Conservation (phyloP, 2,329 filamentous ascomycete species). For the Fusarium sp. region DNA sequence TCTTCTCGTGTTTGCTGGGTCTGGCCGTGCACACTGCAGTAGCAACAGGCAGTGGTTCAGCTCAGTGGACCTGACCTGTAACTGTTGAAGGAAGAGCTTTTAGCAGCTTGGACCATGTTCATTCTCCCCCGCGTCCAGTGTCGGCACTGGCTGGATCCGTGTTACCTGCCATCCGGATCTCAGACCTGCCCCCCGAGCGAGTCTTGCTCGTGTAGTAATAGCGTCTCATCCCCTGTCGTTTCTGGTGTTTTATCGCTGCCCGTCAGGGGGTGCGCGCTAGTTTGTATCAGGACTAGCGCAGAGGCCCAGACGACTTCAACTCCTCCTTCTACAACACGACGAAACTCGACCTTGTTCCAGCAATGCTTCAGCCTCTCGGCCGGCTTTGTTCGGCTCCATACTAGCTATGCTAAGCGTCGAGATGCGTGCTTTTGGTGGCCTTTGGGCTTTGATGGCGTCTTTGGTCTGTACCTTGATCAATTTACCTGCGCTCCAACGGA, state of each 20-base stretch:
- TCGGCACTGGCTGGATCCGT: constrained; percentile 33
- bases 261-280: constrained; percentile 24
- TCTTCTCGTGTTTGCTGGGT: background rate
- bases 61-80: constrained; percentile 1
- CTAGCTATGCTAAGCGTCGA: background rate
- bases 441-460: background rate
- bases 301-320: constrained; percentile 28
- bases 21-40: background rate
- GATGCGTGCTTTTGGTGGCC: background rate
- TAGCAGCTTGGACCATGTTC: constrained; percentile 10
- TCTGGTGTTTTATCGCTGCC: constrained; percentile 36
- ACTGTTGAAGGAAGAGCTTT: background rate
- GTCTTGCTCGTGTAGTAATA: constrained; percentile 15
- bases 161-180: constrained; percentile 35
- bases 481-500: background rate
- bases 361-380: constrained; percentile 56
- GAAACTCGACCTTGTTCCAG: constrained; percentile 62
- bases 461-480: background rate
- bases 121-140: constrained; percentile 21
- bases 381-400: constrained; percentile 11
- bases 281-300: constrained; percentile 12
- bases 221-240: constrained; percentile 26
- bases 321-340: constrained; percentile 45
- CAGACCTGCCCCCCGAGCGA: constrained; percentile 24
- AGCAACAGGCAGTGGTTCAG: constrained; percentile 3